Evolutionary conservation across 305 asterid genomes (phyloP).

Genomic region (Solanum aculeatissimum): DNA sequence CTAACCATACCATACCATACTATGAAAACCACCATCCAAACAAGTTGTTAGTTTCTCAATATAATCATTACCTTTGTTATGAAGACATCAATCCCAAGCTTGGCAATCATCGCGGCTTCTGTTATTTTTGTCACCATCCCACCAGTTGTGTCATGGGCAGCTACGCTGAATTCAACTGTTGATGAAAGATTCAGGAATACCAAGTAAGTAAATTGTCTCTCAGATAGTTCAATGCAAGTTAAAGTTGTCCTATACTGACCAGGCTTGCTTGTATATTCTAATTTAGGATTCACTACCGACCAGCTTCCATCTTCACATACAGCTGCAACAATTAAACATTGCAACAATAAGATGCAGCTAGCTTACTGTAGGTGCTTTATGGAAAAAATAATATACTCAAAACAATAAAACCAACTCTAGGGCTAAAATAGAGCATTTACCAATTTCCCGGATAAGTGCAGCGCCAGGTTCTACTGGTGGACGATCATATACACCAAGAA

Average conservation of each 20-base stretch:
- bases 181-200: not conserved
- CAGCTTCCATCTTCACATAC: slow-evolving; percentile 89
- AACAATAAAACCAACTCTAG: not conserved
- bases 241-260: slow-evolving; percentile 23
- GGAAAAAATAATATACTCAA: not conserved
- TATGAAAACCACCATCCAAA: no score
- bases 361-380: not conserved
- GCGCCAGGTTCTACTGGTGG: slow-evolving; percentile 83
- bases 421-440: slow-evolving; percentile 22
- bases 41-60: not conserved
- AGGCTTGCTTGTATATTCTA: slow-evolving; percentile 35
- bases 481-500: slow-evolving; percentile 76
- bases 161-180: slow-evolving; percentile 72
- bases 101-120: slow-evolving; percentile 94
- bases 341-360: not conserved
- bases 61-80: slow-evolving; percentile 56
- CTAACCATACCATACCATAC: no score
- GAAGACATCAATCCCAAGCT: slow-evolving; percentile 78
- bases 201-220: not conserved
- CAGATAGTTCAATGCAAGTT: not conserved
- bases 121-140: slow-evolving; percentile 89
- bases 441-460: slow-evolving; percentile 69
- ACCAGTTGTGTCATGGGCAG: slow-evolving; percentile 92
- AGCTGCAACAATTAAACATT: slow-evolving; percentile 28
- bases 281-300: slow-evolving; percentile 59